Conservation (phyloP, 352 stramenopile genomes). For the Phytophthora pseudosyringae region DNA sequence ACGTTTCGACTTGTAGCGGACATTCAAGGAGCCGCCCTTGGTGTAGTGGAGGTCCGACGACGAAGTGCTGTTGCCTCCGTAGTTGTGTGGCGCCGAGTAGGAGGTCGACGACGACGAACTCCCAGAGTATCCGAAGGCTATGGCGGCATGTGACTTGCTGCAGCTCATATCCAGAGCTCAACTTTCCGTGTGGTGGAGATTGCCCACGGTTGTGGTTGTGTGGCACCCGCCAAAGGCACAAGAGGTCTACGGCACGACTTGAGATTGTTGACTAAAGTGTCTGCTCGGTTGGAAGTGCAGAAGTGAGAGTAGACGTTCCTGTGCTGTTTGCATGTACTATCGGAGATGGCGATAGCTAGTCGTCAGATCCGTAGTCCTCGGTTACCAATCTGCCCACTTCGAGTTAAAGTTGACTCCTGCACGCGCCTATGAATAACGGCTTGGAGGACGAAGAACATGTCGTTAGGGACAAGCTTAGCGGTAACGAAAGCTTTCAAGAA, state of each 20-base stretch:
- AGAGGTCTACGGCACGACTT: too few species aligned
- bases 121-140: neutral
- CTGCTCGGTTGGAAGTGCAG: too few species aligned
- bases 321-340: too few species aligned
- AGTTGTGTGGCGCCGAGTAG: neutral
- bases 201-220: neutral
- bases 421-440: neutral
- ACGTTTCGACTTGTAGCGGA: constrained; percentile 28
- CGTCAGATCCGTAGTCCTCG: too few species aligned
- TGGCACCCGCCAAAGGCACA: too few species aligned
- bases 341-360: too few species aligned
- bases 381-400: too few species aligned
- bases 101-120: neutral
- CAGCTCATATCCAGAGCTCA: constrained; percentile 34
- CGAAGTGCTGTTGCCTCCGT: constrained; percentile 2
- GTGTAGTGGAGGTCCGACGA: constrained; percentile 31
- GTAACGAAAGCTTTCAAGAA: neutral
- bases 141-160: constrained; percentile 18
- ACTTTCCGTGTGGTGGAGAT: constrained; percentile 32
- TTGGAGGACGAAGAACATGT: neutral
- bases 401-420: too few species aligned
- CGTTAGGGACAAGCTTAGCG: too few species aligned
- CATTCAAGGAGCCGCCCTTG: constrained; percentile 29
- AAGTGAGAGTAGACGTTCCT: too few species aligned
- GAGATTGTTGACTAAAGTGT: too few species aligned